Conservation (phyloP, 2,329 filamentous ascomycete genomes). For the Lasiodiplodia hormozganensis region DNA sequence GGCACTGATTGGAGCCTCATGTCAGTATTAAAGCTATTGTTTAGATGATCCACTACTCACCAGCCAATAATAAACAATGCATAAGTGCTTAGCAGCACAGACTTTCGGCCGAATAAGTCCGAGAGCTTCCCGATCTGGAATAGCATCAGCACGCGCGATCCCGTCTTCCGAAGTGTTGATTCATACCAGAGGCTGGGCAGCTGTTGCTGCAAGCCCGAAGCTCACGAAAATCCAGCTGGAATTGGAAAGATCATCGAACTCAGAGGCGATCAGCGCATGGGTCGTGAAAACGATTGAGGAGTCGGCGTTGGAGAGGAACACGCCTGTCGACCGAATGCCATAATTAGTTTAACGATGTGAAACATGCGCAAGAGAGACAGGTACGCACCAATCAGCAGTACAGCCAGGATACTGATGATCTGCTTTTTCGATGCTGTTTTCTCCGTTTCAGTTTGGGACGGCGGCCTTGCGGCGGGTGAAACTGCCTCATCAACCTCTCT, state of each 20-base stretch:
- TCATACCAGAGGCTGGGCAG: constrained; percentile 46
- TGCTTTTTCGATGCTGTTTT: background rate
- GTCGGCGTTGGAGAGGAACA: constrained; percentile 72
- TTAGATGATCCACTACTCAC: constrained; percentile 31
- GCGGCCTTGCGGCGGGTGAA: background rate
- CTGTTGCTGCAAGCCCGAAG: constrained; percentile 53
- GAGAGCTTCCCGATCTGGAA: constrained; percentile 52
- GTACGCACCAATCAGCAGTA: constrained; percentile 35
- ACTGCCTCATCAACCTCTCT: background rate
- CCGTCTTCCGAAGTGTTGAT: background rate
- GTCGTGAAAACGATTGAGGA: constrained; percentile 70
- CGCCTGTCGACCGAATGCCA: constrained; percentile 47
- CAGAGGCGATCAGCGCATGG: constrained; percentile 60
- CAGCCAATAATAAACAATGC: constrained; percentile 51
- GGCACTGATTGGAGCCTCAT: background rate
- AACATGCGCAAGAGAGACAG: no score
- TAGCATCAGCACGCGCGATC: background rate
- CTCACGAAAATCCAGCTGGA: constrained; percentile 54
- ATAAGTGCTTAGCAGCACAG: constrained; percentile 49
- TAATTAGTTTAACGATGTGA: no score
- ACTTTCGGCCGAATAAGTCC: constrained; percentile 54
- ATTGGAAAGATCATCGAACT: constrained; percentile 51
- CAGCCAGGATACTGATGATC: constrained; percentile 35
- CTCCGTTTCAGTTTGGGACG: background rate
- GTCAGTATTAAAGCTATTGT: background rate